Evolutionary conservation across 116 monocot species (phyloP).

Genomic region (Iris pallida): DNA sequence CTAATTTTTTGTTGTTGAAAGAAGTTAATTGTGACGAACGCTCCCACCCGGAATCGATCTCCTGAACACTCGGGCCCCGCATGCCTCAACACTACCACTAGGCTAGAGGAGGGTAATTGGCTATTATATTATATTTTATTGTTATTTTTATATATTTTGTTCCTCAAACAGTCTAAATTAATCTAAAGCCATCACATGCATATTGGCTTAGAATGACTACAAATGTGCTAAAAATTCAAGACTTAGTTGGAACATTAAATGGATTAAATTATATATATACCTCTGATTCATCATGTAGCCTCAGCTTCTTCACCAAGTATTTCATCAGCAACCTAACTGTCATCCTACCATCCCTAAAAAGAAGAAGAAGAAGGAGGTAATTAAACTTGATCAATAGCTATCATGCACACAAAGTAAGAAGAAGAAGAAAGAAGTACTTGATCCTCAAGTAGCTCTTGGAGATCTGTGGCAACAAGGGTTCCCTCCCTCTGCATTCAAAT

Average conservation of each 20-base stretch:
- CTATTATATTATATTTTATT: neutral
- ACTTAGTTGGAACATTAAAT: neutral
- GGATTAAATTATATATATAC: slow-evolving; percentile 29
- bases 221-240: neutral
- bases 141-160: neutral
- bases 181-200: neutral
- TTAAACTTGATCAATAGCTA: no score
- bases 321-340: slow-evolving; percentile 83
- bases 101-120: neutral
- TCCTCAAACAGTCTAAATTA: neutral
- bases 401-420: no score
- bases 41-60: no score
- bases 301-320: slow-evolving; percentile 84
- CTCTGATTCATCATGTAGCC: slow-evolving; percentile 73
- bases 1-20: no score
- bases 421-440: slow-evolving; percentile 42
- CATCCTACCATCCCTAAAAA: slow-evolving; percentile 75
- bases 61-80: no score
- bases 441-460: slow-evolving; percentile 66
- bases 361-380: neutral
- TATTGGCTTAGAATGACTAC: neutral
- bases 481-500: slow-evolving; percentile 49
- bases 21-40: no score
- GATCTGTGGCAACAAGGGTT: slow-evolving; percentile 60
- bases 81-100: neutral